Conservation (phyloP, 2,329 filamentous ascomycete genomes). For the Botrytis fabae region DNA sequence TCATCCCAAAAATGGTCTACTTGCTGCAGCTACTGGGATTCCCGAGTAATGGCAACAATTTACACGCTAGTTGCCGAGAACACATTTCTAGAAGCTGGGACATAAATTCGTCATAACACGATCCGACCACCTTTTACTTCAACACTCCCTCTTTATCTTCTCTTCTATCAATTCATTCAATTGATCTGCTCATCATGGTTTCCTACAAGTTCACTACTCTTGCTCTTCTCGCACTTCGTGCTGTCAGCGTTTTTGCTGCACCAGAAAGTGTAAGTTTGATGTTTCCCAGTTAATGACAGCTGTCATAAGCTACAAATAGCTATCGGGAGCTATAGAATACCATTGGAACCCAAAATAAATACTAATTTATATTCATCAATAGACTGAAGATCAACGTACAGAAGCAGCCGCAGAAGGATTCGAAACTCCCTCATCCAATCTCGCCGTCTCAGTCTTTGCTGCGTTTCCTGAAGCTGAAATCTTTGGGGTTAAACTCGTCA, state of each 20-base stretch:
- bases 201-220: conserved; percentile 71
- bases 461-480: conserved; percentile 67
- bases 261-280: conserved; percentile 53
- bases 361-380: conserved; percentile 14
- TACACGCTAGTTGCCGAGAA: conserved; percentile 24
- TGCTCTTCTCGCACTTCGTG: conserved; percentile 68
- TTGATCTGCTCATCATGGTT: conserved; percentile 59
- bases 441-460: conserved; percentile 65
- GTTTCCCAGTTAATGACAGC: conserved; percentile 18
- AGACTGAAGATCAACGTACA: conserved; percentile 24
- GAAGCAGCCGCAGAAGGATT: conserved; percentile 35
- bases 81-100: conserved; percentile 23
- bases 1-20: neutral
- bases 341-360: neutral
- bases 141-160: conserved; percentile 2
- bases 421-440: conserved; percentile 43
- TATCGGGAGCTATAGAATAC: conserved; percentile 20
- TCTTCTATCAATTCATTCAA: conserved; percentile 21
- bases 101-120: conserved; percentile 12
- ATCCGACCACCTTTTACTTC: conserved; percentile 5
- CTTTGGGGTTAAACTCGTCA: conserved; percentile 93
- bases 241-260: conserved; percentile 64
- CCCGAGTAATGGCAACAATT: neutral
- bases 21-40: conserved; percentile 6
- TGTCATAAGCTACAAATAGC: conserved; percentile 7